A percentile compares a stretch with the other conserved stretches of the same genome.
phyloP scores from a whole-genome alignment of 2,329 filamentous ascomycete species.

The Sclerotinia subarctica region DNA sequence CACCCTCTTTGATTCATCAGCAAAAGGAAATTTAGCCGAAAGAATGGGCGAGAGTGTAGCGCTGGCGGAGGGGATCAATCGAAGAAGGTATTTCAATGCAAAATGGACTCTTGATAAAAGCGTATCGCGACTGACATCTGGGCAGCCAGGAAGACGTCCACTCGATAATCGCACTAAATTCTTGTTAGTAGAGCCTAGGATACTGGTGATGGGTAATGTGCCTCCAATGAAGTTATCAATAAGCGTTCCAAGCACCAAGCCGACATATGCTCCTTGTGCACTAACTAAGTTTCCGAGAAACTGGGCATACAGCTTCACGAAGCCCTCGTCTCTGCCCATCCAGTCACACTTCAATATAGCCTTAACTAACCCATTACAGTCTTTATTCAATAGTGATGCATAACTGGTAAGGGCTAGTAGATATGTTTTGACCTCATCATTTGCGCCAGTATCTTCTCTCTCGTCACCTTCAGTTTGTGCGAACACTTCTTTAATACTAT shows the following conservation, averaged over 20 bases:
- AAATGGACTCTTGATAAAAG: slow-evolving; percentile 72
- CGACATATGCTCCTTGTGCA: slow-evolving; percentile 76
- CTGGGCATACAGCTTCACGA: slow-evolving; percentile 64
- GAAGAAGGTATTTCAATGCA: slow-evolving; percentile 70
- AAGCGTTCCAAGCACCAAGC: slow-evolving; percentile 72
- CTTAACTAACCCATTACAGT: slow-evolving; percentile 57
- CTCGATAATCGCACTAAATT: slow-evolving; percentile 40
- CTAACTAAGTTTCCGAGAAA: slow-evolving; percentile 73
- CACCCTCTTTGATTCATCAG: slow-evolving; percentile 71
- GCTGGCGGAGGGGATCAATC: slow-evolving; percentile 76
- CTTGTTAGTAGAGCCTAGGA: slow-evolving; percentile 42
- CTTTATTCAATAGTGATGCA: slow-evolving; percentile 57
- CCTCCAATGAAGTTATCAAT: slow-evolving; percentile 69
- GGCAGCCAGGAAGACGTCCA: slow-evolving; percentile 44
- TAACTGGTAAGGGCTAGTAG: slow-evolving; percentile 61
- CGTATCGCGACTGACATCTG: slow-evolving; percentile 58
- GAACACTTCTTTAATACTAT: slow-evolving; percentile 59
- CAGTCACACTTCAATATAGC: slow-evolving; percentile 60
- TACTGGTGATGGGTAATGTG: slow-evolving; percentile 34
- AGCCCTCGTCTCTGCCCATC: slow-evolving; percentile 62
- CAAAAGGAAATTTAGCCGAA: slow-evolving; percentile 67
- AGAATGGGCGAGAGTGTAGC: slow-evolving; percentile 66
- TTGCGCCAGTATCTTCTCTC: slow-evolving; percentile 28
- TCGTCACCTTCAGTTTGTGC: slow-evolving; percentile 22
- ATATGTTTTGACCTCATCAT: slow-evolving; percentile 52